Conservation (phyloP, 2,329 filamentous ascomycete species). For the Sporothrix curviconia region DNA sequence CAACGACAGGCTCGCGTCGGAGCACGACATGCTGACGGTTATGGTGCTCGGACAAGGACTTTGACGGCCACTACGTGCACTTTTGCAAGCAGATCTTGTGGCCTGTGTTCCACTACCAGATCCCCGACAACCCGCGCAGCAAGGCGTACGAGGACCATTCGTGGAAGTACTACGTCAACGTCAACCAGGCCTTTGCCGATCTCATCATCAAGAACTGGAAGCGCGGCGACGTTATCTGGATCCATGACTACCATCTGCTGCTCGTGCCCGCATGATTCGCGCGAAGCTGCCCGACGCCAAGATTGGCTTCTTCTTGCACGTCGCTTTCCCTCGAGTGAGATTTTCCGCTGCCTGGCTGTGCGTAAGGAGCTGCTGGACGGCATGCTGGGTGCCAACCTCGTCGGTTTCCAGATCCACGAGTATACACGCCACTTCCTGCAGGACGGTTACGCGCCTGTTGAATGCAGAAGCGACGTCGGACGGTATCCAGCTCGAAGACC, state of each 20-base stretch:
- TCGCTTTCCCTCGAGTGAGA: conserved; percentile 94
- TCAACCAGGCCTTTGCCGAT: conserved; percentile 91
- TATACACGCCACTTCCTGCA: conserved; percentile 93
- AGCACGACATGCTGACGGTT: conserved; percentile 79
- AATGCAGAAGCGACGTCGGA: conserved; percentile 85
- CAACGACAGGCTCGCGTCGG: conserved; percentile 69
- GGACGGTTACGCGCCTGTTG: conserved; percentile 84
- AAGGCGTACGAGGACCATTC: conserved; percentile 97
- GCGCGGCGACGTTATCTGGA: conserved; percentile 84
- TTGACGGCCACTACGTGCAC: conserved; percentile 89
- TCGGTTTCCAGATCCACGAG: conserved; percentile 90
- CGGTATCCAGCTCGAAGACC: conserved; percentile 83
- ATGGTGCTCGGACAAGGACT: conserved; percentile 82
- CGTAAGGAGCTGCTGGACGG: conserved; percentile 84
- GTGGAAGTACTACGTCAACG: conserved; percentile 86
- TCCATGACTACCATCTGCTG: conserved; percentile 91
- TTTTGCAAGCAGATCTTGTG: conserved; percentile 97
- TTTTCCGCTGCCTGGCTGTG: conserved; percentile 85
- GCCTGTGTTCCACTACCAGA: conserved; percentile 97
- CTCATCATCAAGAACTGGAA: conserved; percentile 89
- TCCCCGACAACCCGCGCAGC: conserved; percentile 95
- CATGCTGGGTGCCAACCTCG: conserved; percentile 84
- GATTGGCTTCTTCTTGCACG: conserved; percentile 93
- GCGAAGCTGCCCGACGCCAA: conserved; percentile 86
- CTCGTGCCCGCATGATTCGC: conserved; percentile 83